Conservation (phyloP, 495 filamentous ascomycete species). For the Aspergillus diversus region DNA sequence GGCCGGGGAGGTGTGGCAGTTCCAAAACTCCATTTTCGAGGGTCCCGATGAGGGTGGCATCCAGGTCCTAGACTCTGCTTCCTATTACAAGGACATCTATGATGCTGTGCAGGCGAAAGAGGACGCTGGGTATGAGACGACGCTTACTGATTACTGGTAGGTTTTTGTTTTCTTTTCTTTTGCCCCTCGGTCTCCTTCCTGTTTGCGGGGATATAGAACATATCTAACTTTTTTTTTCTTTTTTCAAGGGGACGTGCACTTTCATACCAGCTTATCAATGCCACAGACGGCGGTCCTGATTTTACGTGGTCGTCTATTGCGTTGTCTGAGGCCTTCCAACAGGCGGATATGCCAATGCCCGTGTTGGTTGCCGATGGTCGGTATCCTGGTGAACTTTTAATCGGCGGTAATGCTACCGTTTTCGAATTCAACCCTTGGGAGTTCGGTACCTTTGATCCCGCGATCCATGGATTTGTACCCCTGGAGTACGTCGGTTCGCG, state of each 20-base stretch:
- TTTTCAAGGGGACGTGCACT: constrained; percentile 65
- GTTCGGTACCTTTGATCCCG: constrained; percentile 83
- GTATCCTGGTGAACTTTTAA: constrained; percentile 62
- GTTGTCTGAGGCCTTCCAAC: constrained; percentile 62
- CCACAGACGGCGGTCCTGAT: constrained; percentile 70
- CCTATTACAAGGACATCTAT: constrained; percentile 70
- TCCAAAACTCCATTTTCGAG: constrained; percentile 75
- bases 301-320: constrained; percentile 92
- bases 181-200: background rate
- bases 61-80: constrained; percentile 52
- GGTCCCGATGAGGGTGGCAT: constrained; percentile 60
- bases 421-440: constrained; percentile 90
- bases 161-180: background rate
- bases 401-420: constrained; percentile 79
- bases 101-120: constrained; percentile 66
- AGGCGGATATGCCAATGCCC: constrained; percentile 80
- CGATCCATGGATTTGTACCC: constrained; percentile 76
- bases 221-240: constrained; percentile 15
- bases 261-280: constrained; percentile 83
- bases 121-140: constrained; percentile 71
- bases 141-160: constrained; percentile 87
- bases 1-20: constrained; percentile 67
- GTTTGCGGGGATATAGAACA: constrained; percentile 9
- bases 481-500: constrained; percentile 77
- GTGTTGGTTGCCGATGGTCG: constrained; percentile 79